These are phyloP conservation scores for Scheffersomyces ergatensis DNA, from an alignment of 805 yeast genomes.

Conservation along the genomic window DNA sequence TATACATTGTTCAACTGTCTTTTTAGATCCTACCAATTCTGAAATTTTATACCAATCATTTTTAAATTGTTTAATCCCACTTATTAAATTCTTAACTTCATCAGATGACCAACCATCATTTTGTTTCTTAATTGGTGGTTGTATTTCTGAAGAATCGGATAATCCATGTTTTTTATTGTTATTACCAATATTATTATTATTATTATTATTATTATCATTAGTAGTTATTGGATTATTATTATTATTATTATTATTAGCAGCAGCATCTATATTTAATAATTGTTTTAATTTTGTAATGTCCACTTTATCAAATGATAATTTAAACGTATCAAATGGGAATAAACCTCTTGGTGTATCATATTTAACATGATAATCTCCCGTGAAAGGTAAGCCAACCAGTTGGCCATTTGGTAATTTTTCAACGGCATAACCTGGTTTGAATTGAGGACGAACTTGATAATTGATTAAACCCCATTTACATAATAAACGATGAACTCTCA, in stretches of 20 bases:
- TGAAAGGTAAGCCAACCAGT: conserved; percentile 58
- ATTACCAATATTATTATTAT: neutral
- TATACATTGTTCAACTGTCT: conserved; percentile 73
- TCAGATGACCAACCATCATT: conserved; percentile 62
- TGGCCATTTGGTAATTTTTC: conserved; percentile 46
- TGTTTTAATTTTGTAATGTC: conserved; percentile 36
- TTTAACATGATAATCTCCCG: conserved; percentile 73
- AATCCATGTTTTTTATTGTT: conserved; percentile 4
- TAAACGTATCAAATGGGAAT: conserved; percentile 86
- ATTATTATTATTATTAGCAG: neutral
- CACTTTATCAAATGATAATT: conserved; percentile 54
- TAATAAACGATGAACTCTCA: conserved; percentile 79
- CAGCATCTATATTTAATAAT: conserved; percentile 13
- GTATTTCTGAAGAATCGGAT: neutral
- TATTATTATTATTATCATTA: conserved; percentile 4
- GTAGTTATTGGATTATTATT: neutral
- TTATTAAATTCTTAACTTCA: conserved; percentile 58
- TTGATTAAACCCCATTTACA: conserved; percentile 92
- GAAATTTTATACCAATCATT: conserved; percentile 83
- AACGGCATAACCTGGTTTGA: conserved; percentile 60
- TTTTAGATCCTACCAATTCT: conserved; percentile 57
- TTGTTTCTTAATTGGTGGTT: conserved; percentile 22
- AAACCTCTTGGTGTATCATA: conserved; percentile 90
- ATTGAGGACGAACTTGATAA: conserved; percentile 83
- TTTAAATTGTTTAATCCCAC: conserved; percentile 58